Evolutionary conservation across 352 stramenopile species (phyloP), one percentile per base, ranked within the genome.

Genomic region (Pythium aquatile): DNA sequence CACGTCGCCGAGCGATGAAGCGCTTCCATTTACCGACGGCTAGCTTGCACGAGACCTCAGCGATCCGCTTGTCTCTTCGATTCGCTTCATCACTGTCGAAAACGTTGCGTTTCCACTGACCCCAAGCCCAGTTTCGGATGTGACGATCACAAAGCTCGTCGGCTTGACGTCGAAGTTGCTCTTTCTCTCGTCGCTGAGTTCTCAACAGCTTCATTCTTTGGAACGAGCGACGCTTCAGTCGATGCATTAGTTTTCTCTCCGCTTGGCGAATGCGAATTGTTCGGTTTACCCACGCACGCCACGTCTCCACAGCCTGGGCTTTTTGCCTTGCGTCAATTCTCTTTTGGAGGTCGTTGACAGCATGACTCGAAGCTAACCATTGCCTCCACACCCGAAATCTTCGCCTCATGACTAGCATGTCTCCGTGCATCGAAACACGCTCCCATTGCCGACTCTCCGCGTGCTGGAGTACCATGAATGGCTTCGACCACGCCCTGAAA

Each of bases 21-120:
- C 54, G 44, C 28, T 63, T 68, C 62, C 62, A 68, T 37, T 47
- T 58, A 11, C 4, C 58, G 10, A 68, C 46, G 11, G 55, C 54
- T 3, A 51, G 44, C 8, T 55, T 63, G 33, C 39, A n/a, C 4
- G 55, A 11, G 2, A 68, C 17, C 6, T 32, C 3, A 5, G 1
- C 24, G 5, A 20, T n/a, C 14, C 35, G 5, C 44, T 40, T n/a
- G 4, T 52, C 16, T 1, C 29, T 13, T n/a, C 42, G 53, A 20
- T 14, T 39, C 1, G 39, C 28, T 1, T 29, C n/a, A 20, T 68
- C 62, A 9, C 53, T n/a, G 7, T n/a, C 17, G 46, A 63, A 68
- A 1, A 68, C 55, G 4, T 5, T 13, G 6, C 17, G 29, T n/a
- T 32, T 33, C 61, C 61, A 68, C 14, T 46, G 13, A 20, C 2